These are phyloP conservation scores for Diaporthe capsici DNA, from an alignment of 2,329 filamentous ascomycete species.

Conservation along the genomic window DNA sequence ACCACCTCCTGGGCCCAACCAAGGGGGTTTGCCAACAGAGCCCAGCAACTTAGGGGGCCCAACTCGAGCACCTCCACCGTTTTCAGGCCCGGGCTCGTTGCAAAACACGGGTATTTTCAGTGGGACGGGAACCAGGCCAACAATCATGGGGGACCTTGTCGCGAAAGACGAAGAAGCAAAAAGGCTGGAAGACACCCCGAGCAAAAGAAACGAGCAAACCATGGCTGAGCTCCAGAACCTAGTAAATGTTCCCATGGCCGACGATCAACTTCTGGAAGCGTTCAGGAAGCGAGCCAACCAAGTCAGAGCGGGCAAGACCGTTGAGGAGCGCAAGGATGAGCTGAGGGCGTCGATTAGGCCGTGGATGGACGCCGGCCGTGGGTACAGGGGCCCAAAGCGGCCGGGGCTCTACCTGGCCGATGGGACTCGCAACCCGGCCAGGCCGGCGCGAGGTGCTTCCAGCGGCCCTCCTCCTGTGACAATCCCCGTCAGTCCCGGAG, in stretches of 20 bases:
- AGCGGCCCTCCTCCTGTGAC: neutral
- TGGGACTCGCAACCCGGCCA: constrained; percentile 13
- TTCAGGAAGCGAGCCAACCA: accelerated
- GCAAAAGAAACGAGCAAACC: neutral
- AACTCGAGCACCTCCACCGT: neutral
- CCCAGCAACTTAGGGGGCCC: neutral
- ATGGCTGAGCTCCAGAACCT: neutral
- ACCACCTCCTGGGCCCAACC: neutral
- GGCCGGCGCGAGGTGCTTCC: neutral
- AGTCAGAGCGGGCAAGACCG: neutral
- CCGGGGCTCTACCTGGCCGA: neutral
- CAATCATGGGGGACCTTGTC: neutral
- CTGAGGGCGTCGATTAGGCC: neutral
- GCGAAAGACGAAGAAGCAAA: neutral
- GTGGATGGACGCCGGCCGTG: neutral
- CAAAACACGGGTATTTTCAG: neutral
- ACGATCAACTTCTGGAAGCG: neutral
- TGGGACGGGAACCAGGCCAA: neutral
- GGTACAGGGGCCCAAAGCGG: neutral
- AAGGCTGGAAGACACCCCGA: neutral
- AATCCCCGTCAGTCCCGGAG: neutral
- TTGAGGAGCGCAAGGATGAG: neutral
- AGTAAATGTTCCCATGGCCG: neutral
- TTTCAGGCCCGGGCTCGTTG: neutral
- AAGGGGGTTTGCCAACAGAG: neutral